Evolutionary conservation across 1,284 basidiomycete genomes (phyloP), one percentile per base, ranked within the genome.

Genomic region (Neotropicomus parvogracilis): DNA sequence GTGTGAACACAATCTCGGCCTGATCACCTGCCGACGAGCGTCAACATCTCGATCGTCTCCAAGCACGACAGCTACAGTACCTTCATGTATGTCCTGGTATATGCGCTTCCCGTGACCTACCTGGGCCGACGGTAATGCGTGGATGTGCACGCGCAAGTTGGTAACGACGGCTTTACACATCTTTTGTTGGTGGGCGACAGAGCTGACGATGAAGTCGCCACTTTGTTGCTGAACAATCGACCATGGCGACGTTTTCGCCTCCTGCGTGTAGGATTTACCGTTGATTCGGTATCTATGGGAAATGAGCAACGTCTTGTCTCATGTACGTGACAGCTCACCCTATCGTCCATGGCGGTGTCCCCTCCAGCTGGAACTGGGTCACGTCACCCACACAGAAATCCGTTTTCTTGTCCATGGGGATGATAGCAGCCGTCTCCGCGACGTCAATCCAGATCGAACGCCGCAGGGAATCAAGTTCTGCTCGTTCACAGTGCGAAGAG

Each of bases 301-400:
- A 31, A 9, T 51, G 14, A 53, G 48, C 31, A 43, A 44, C 26
- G 13, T 35, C 33, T 34, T 32, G n/a, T 9, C 7, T 44, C 31
- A 17, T 5, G 43, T 27, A 19, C 26, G n/a, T n/a, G 31, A 13
- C 34, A 12, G 71, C 81, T 46, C 59, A 94, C 83, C 85, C 84
- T 48, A 99, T 83, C 6, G 84, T 87, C 94, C 95, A 99, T 2
- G 95, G 95, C n/a, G 95, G 85, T 39, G 83, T 90, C 44, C 95
- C 95, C 69, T 97, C 93, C 16, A 99, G 74, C 61, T 95, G 83
- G 75, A 95, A 98, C 56, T 93, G 91, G 10, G 91, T 79, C 40
- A 82, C 77, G 58, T 98, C 95, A 21, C 95, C 95, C 9, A 93
- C 88, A 67, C 95, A 99, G 57, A 89, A 86, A 66, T 98, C 86